Evolutionary conservation across 2,329 filamentous ascomycete species (phyloP).

Genomic region (Lachnellula hyalina): DNA sequence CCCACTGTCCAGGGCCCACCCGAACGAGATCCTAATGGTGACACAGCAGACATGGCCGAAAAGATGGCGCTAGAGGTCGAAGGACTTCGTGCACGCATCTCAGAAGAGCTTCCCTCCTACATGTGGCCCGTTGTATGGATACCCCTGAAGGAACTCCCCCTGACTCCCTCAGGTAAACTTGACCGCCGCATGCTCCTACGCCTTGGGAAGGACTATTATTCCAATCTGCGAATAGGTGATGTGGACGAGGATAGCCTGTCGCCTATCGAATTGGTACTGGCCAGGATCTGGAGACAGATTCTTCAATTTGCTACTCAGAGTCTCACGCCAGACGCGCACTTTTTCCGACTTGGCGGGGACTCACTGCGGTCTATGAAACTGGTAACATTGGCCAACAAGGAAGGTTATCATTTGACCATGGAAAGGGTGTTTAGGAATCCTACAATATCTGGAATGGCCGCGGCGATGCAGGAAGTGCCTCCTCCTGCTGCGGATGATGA

Average conservation of each 20-base stretch:
- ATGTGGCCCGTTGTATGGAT: slow-evolving; percentile 1
- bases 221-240: slow-evolving; percentile 22
- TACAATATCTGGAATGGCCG: no score
- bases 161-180: slow-evolving; percentile 28
- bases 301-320: slow-evolving; percentile 39
- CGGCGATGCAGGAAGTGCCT: background rate
- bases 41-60: background rate
- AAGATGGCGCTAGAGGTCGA: no score
- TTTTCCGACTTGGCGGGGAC: slow-evolving; percentile 34
- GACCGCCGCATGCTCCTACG: slow-evolving; percentile 34
- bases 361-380: slow-evolving; percentile 30
- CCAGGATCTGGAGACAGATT: slow-evolving; percentile 40
- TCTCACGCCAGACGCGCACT: slow-evolving; percentile 27
- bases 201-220: slow-evolving; percentile 39
- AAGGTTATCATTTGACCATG: no score
- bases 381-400: background rate
- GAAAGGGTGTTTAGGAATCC: no score
- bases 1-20: background rate
- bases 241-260: no score
- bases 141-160: slow-evolving; percentile 21
- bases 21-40: background rate
- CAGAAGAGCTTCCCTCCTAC: slow-evolving; percentile 1
- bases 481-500: background rate
- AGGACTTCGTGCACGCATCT: background rate
- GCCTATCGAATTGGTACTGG: no score